Evolutionary conservation across 176 grass and related monocot species (phyloP), one percentile per base, ranked within the genome.

Genomic region (Carex kokanica): DNA sequence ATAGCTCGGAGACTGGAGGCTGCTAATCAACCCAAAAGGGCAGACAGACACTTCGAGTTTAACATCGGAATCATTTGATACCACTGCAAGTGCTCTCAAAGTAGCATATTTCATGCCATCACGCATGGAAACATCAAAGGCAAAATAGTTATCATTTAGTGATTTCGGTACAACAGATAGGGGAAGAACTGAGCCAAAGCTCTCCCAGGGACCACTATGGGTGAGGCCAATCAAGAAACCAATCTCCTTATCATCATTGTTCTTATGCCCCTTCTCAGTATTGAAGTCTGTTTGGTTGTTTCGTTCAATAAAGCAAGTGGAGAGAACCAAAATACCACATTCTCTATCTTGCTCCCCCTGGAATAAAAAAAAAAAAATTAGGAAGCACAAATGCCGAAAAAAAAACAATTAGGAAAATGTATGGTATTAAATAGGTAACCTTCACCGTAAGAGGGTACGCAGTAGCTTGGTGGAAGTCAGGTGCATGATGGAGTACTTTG

Each of bases 191-290:
- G 92, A 72, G 79, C 88, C 92, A 86, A 95, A 98, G 66, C 82
- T 89, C 79, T 95, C 92, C 95, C 95, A 98, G 16, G 95, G 95
- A 81, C 95, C 95, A 86, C 91, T 89, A 87, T 87, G 90, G 75
- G 74, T 65, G 83, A 98, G 91, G 20, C 92, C 95, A 86, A 95
- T 89, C 86, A 86, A 93, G 69, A 98, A 98, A 92, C 89, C 91
- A 74, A 86, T 84, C 63, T 95, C 86, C 36, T 54, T 88, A 64
- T 90, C 86, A 84, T 49, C 82, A 89, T 61, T 78, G 64, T 56
- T 91, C 38, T 84, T 82, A 9, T 64, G 79, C 14, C 79, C 83
- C 77, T 90, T 92, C 84, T 71, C 87, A 65, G 64, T 88, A 80
- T 91, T 81, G 74, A 89, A 91, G 55, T 89, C 86, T 60, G 81